phyloP scores from a whole-genome alignment of 768 basidiomycete genomes.

The Suillus lakei region DNA sequence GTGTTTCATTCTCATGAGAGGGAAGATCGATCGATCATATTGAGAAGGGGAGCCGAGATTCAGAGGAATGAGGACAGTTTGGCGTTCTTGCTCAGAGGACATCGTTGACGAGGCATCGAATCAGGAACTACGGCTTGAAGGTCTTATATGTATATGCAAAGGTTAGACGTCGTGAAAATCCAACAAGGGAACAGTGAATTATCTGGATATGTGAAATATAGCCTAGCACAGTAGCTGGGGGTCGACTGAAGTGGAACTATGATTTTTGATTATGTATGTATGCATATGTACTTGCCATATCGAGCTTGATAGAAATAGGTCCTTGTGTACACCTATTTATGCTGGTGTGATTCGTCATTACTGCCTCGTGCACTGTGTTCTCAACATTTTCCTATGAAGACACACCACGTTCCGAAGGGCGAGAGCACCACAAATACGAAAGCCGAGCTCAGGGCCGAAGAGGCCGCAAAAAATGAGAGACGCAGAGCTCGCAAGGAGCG shows the following conservation, averaged over 20 bases:
- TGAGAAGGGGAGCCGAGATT: constrained; percentile 8
- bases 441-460: not conserved
- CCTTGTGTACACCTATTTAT: not conserved
- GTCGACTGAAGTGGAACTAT: not conserved
- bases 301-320: not conserved
- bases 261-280: not conserved
- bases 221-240: not conserved
- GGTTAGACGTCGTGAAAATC: not conserved
- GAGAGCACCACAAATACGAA: not conserved
- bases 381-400: too few species aligned
- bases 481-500: constrained; percentile 2
- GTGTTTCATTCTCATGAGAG: constrained; percentile 1
- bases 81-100: constrained; percentile 6
- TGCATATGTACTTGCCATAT: too few species aligned
- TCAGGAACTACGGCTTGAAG: not conserved
- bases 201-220: not conserved
- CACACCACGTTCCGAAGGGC: too few species aligned
- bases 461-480: not conserved
- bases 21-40: constrained; percentile 3
- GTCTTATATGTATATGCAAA: not conserved
- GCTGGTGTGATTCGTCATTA: not conserved
- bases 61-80: constrained; percentile 10
- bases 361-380: too few species aligned
- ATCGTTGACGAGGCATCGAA: not conserved
- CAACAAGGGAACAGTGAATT: not conserved